Evolutionary conservation across 306 rosid species (phyloP), one percentile per base, ranked within the genome.

Genomic region (Begonia fuchsioides): DNA sequence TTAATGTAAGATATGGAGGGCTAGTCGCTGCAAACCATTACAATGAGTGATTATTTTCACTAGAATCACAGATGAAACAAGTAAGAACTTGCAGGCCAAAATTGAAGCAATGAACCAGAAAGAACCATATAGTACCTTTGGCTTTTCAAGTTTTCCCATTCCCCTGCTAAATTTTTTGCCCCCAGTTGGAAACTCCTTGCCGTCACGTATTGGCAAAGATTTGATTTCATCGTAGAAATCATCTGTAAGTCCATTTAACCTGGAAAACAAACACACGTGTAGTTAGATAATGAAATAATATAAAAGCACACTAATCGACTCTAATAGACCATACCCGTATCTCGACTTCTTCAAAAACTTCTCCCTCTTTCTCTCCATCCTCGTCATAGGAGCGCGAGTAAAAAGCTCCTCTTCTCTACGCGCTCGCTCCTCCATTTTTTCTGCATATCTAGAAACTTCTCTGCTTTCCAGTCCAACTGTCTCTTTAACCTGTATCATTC

Each of bases 221-320:
- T 71, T 84, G 56, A 90, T 56, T 68, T 82, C 98, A 9, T 85
- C 96, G 57, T 44, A 90, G 69, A 85, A 82, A 69, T 71, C 68
- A 40, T 90, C 93, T 0, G 87, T 75, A 66, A 85, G 73, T 67
- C 86, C 92, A 65, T 69, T 78, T 82, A 85, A 60, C 78, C 94
- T 90, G 69, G 32, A 71, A 47, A 49, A 45, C 57, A 44, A 62
- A 56, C 54, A 49, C 40, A 53, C 54, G 16, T 57, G n/a, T 5
- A 3, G 44, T 60, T 35, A 52, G 53, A 57, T 51, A 45, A 17
- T 17, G 14, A 41, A 13, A 15, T 10, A 5, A 13, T n/a, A 14
- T 32, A 32, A 17, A 15, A n/a, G 45, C 18, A 16, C 17, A 16
- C 13, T 47, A 17, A 53, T 32, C 1, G 47, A 15, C 51, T 17